phyloP scores from a whole-genome alignment of 352 stramenopile species.

The Phytophthora fragariaefolia region DNA sequence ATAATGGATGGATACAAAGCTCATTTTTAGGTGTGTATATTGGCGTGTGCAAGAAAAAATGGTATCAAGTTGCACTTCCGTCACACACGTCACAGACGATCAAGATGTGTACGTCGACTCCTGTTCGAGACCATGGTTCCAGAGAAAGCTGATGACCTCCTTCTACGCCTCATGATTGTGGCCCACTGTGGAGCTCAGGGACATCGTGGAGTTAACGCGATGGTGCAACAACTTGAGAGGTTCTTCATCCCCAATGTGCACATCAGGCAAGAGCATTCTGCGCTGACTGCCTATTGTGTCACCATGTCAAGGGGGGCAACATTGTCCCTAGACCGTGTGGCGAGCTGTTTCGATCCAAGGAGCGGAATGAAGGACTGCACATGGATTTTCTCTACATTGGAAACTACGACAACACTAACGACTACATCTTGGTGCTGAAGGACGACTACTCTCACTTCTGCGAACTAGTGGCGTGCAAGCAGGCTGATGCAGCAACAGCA shows the following conservation, averaged over 20 bases:
- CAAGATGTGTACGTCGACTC: not conserved
- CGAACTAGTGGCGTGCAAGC: not conserved
- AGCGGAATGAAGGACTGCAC: not conserved
- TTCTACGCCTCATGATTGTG: not conserved
- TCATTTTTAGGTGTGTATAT: not conserved
- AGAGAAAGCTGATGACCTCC: not conserved
- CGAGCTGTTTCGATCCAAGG: slow-evolving; percentile 1
- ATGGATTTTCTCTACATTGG: slow-evolving; percentile 5
- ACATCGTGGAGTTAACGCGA: not conserved
- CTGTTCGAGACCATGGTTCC: not conserved
- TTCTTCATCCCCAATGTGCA: not conserved
- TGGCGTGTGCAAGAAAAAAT: not conserved
- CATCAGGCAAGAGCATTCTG: not conserved
- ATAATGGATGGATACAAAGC: not conserved
- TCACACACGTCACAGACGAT: not conserved
- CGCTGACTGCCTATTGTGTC: slow-evolving; percentile 3
- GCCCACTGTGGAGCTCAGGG: not conserved
- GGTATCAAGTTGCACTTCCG: not conserved
- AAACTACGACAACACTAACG: not conserved
- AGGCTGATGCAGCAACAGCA: not conserved
- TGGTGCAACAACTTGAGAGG: not conserved
- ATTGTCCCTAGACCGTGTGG: slow-evolving; percentile 7
- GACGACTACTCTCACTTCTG: slow-evolving; percentile 5
- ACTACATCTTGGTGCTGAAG: slow-evolving; percentile 14
- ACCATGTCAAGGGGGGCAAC: slow-evolving; percentile 2